Base-by-base conservation (phyloP, 2,329 filamentous ascomycete species). In the Pseudogymnoascus sp. region DNA sequence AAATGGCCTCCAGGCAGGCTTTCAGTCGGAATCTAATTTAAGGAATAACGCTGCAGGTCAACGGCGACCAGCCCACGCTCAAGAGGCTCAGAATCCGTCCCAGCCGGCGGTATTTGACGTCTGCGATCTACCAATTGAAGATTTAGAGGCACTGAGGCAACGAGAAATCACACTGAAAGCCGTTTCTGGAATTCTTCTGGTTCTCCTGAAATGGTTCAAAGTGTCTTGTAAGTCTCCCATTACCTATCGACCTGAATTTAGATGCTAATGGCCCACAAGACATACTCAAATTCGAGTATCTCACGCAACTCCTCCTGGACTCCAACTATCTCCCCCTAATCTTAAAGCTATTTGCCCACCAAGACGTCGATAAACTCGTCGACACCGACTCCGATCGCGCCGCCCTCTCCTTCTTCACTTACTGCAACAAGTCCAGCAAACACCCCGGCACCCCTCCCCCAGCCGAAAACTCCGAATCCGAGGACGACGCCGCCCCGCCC, bases 191-290 rank as follows among this genome's bases (percentile, higher is more conserved):
- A 89, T 92, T 62, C 77, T 99, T 28, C 78, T 99, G 28, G 79
- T 96, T n/a, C 76, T 97, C 49, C 74, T 97, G 65, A 99, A 97
- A 75, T 99, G 95, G 95, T 88, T 97, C 70, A 96, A 96, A 74
- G 80, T 96, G 61, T 97, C 92, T 63, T 95, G 91, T 96, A 79
- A 80, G 90, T 12, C 11, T 2, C 1, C 80, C 35, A 28, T 33
- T 16, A 16, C n/a, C 14, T 8, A 3, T 25, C 23, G 6, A n/a
- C 11, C 11, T 58, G 16, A 21, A 1, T 6, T 61, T 3, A 14
- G 3, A 21, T 25, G 4, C 41, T 33, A 8, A 52, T 31, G 62
- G 8, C 37, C 3, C 14, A 43, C 4, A 58, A 96, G 91, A 99
- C 73, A 84, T 97, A 28, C 79, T 99, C 67, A 96, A 97, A 73